Evolutionary conservation across 495 filamentous ascomycete genomes (phyloP).

Genomic region (Oidiodendron maius): DNA sequence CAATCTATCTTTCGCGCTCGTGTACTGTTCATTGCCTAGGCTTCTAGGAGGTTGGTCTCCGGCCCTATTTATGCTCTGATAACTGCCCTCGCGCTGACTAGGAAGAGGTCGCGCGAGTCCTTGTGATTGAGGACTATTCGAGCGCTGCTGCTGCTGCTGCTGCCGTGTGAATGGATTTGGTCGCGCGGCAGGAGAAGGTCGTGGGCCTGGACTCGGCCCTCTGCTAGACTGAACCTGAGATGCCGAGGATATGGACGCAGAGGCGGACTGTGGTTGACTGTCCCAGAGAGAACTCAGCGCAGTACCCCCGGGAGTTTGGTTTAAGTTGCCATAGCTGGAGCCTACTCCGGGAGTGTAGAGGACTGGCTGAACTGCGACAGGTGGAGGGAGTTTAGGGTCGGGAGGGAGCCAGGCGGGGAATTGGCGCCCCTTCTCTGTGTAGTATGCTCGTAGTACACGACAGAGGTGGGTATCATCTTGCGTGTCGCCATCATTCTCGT

Average conservation of each 20-base stretch:
- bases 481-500: constrained; percentile 84
- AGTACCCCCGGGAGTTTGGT: constrained; percentile 22
- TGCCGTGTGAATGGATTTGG: constrained; percentile 22
- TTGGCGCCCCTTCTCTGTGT: constrained; percentile 76
- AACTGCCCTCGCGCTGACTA: constrained; percentile 66
- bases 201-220: constrained; percentile 32
- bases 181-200: constrained; percentile 11
- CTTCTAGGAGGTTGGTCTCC: too few species aligned
- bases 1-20: not conserved
- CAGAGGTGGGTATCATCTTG: constrained; percentile 94
- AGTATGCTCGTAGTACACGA: constrained; percentile 91
- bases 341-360: constrained; percentile 42
- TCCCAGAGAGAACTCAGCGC: constrained; percentile 84
- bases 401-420: constrained; percentile 88
- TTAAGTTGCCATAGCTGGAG: constrained; percentile 42
- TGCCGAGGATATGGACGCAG: too few species aligned
- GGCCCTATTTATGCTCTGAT: constrained; percentile 52
- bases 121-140: constrained; percentile 38
- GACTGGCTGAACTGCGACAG: constrained; percentile 42
- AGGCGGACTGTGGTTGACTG: constrained; percentile 35
- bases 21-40: not conserved
- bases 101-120: constrained; percentile 54
- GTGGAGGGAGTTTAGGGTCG: constrained; percentile 66
- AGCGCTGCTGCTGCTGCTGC: constrained; percentile 16
- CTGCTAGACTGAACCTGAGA: too few species aligned